Base-by-base conservation (phyloP, 306 rosid genomes). In the Malus sieversii region DNA sequence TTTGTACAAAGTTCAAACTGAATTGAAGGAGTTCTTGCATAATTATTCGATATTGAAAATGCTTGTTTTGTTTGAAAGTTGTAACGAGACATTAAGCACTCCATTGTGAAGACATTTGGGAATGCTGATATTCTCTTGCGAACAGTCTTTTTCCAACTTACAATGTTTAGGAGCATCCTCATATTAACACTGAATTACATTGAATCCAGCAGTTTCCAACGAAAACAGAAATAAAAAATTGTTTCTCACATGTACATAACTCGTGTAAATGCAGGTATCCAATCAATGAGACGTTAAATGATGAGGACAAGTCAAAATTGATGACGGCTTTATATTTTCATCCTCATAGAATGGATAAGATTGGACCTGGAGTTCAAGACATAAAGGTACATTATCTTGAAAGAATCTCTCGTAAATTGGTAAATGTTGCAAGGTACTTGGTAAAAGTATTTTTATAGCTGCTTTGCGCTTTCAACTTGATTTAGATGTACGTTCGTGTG, bases 271-370 rank as follows among this genome's bases (percentile, higher is more conserved):
- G 85, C 45, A 95, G 99, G 85, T 90, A 88, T 84, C 76, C 81
- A 6, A 66, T 90, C 74, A 84, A 89, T 73, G 77, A 89, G 62
- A 78, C 62, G 78, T 75, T 95, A 77, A 83, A 72, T 79, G 93
- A 90, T 53, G 25, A 6, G 55, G 97, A 95, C 79, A 86, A 77
- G 85, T n/a, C 77, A 74, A 85, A 78, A 23, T 53, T 92, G 87
- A 78, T 80, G 89, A 73, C 19, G 75, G 97, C 87, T 72, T 81
- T 95, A 73, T 65, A 61, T 78, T 92, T 88, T 83, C 99, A 95
- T 86, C 99, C 99, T 13, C 77, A 57, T 55, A 70, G 59, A 73
- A 80, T 82, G 55, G 87, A 80, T 70, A 95, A 95, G 79, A 65
- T 89, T 45, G 99, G 97, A 46, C 25, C 23, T 40, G 99, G 96